These are phyloP conservation scores for Fraxinus cuspidata DNA, from an alignment of 257 asterid genomes.

Conservation along the genomic window DNA sequence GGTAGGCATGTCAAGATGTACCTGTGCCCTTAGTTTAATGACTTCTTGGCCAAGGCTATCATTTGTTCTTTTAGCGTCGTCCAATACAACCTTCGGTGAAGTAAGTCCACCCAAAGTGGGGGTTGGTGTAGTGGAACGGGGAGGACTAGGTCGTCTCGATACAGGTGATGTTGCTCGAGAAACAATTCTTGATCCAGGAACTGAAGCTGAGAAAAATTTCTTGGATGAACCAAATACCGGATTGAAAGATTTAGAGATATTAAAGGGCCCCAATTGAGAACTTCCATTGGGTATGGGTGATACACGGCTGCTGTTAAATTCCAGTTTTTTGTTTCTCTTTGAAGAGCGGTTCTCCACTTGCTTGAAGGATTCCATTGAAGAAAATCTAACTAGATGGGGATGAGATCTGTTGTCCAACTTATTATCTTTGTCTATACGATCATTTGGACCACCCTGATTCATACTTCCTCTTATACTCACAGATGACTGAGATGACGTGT, in stretches of 20 bases:
- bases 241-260: conserved; percentile 77
- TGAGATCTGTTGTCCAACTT: conserved; percentile 70
- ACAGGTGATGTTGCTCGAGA: conserved; percentile 98
- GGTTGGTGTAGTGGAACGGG: conserved; percentile 98
- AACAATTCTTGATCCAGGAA: conserved; percentile 97
- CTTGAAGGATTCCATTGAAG: conserved; percentile 86
- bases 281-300: conserved; percentile 91
- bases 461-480: conserved; percentile 70
- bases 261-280: conserved; percentile 85
- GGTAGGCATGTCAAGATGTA: conserved; percentile 29
- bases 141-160: conserved; percentile 91
- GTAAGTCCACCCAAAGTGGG: conserved; percentile 96
- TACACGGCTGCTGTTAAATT: conserved; percentile 85
- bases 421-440: conserved; percentile 62
- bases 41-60: conserved; percentile 84
- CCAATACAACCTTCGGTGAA: conserved; percentile 71
- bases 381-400: conserved; percentile 74
- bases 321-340: conserved; percentile 80
- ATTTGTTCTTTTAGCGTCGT: conserved; percentile 60
- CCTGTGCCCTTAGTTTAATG: conserved; percentile 85
- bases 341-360: conserved; percentile 74
- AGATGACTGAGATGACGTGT: conserved; percentile 66
- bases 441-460: conserved; percentile 61
- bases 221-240: conserved; percentile 93
- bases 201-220: conserved; percentile 92